A percentile compares a stretch with the other conserved stretches of the same genome.
These are phyloP conservation scores for Penicillium egyptiacum DNA, from an alignment of 495 filamentous ascomycete species.

Conservation along the genomic window DNA sequence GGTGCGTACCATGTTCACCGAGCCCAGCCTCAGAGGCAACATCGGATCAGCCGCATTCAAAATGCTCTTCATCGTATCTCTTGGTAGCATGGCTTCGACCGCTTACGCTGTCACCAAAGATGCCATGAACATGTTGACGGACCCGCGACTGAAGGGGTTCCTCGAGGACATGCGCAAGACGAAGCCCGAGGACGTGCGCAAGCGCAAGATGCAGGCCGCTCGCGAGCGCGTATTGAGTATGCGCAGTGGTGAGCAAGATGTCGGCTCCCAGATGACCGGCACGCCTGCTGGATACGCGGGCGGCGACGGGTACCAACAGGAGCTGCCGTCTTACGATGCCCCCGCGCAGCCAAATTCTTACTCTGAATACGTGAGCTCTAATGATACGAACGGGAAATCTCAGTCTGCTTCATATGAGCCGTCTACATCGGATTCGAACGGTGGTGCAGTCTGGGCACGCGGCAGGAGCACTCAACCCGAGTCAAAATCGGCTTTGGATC, in stretches of 20 bases:
- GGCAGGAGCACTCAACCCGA: slow-evolving; percentile 6
- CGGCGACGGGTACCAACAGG: slow-evolving; percentile 7
- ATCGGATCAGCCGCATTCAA: slow-evolving; percentile 14
- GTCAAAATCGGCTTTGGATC: slow-evolving; percentile 15
- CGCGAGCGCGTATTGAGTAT: slow-evolving; percentile 13
- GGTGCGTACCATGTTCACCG: not conserved
- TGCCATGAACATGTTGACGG: slow-evolving; percentile 16
- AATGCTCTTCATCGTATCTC: slow-evolving; percentile 23
- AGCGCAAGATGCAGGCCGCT: slow-evolving; percentile 23
- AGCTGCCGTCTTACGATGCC: slow-evolving; percentile 6
- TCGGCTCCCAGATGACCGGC: slow-evolving; percentile 11
- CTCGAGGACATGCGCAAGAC: slow-evolving; percentile 19
- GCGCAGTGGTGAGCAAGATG: slow-evolving; percentile 12
- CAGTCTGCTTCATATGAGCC: not conserved
- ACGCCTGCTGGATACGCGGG: not conserved
- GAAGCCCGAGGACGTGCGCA: slow-evolving; percentile 27
- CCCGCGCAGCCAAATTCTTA: not conserved
- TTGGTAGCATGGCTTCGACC: slow-evolving; percentile 10
- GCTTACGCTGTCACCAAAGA: slow-evolving; percentile 16
- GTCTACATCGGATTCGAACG: not conserved
- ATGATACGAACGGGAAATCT: not conserved
- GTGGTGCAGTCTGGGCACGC: slow-evolving; percentile 9
- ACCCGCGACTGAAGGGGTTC: slow-evolving; percentile 33
- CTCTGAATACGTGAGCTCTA: slow-evolving; percentile 8
- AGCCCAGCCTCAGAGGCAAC: not conserved